Evolutionary conservation across 2,329 filamentous ascomycete species (phyloP).

Genomic region (Epicoccum sorghinum): DNA sequence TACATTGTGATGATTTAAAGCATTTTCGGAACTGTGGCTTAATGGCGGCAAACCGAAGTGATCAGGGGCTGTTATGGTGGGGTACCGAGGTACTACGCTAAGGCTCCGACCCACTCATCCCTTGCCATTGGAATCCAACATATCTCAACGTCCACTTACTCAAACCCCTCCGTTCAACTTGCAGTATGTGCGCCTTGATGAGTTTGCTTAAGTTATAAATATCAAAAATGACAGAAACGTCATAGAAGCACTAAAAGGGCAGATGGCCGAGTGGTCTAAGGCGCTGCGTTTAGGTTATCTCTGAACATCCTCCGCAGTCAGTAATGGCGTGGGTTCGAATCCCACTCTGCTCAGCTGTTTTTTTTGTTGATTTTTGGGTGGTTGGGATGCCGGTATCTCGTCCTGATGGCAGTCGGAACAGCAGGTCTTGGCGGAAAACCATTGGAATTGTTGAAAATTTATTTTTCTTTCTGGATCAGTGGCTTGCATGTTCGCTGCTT

Average conservation of each 20-base stretch:
- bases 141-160: not conserved
- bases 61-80: too few relatives aligned
- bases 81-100: too few relatives aligned
- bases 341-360: conserved; percentile 23
- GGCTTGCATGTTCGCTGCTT: too few relatives aligned
- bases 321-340: conserved; percentile 31
- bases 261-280: conserved; percentile 29
- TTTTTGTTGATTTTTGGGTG: not conserved
- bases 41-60: not conserved
- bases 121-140: not conserved
- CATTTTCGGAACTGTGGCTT: not conserved
- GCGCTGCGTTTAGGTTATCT: conserved; percentile 35
- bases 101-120: too few relatives aligned
- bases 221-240: not conserved
- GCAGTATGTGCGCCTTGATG: not conserved
- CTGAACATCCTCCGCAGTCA: conserved; percentile 28
- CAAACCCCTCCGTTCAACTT: not conserved
- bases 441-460: too few relatives aligned
- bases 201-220: not conserved
- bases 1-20: too few relatives aligned
- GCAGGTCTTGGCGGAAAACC: too few relatives aligned
- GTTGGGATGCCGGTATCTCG: not conserved
- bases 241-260: not conserved
- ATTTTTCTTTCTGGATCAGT: too few relatives aligned
- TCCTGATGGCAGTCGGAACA: too few relatives aligned